These are phyloP conservation scores for Betula pendula DNA, from an alignment of 306 rosid genomes.

Conservation along the genomic window DNA sequence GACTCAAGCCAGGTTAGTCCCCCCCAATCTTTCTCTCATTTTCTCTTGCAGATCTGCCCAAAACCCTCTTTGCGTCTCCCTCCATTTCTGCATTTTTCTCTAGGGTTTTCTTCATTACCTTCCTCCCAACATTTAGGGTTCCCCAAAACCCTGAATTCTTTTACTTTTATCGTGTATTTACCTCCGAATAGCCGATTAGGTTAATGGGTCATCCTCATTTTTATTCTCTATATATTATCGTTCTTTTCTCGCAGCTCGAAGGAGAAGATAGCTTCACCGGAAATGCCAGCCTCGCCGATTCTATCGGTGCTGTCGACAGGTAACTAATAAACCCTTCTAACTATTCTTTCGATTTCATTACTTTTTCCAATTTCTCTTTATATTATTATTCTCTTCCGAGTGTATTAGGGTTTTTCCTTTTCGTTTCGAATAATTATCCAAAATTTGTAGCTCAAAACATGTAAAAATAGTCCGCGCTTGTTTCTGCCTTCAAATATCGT, in stretches of 20 bases:
- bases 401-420: conserved; percentile 53
- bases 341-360: conserved; percentile 17
- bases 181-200: conserved; percentile 43
- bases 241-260: conserved; percentile 39
- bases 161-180: conserved; percentile 1
- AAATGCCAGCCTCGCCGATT: conserved; percentile 49
- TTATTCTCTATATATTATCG: background rate
- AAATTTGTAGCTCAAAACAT: conserved; percentile 5
- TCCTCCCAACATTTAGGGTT: conserved; percentile 47
- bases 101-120: conserved; percentile 41
- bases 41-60: conserved; percentile 48
- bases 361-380: background rate
- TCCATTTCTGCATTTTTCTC: conserved; percentile 15
- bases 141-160: conserved; percentile 36
- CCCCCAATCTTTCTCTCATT: conserved; percentile 8
- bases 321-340: conserved; percentile 21
- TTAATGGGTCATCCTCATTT: conserved; percentile 34
- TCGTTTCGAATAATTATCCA: conserved; percentile 16
- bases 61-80: background rate
- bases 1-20: conserved; percentile 53
- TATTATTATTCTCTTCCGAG: background rate
- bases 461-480: background rate
- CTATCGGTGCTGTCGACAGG: conserved; percentile 62
- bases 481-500: conserved; percentile 5
- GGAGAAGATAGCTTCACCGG: conserved; percentile 38